Base-by-base conservation (phyloP, 148 eudicot species). In the Linanthus parryae region DNA sequence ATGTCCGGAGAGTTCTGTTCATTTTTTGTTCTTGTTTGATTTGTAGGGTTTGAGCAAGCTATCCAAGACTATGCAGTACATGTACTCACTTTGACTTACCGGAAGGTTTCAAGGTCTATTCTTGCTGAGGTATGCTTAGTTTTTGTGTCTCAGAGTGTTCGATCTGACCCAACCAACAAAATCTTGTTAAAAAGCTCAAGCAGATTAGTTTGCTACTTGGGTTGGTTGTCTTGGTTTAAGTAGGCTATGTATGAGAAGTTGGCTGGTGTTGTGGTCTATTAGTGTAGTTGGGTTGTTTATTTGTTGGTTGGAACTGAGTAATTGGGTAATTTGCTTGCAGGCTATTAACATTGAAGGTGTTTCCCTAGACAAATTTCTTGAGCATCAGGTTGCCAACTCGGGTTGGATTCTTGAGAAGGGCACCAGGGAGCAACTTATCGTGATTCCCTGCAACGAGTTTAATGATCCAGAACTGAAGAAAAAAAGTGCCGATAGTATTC, bases 1-100 rank as follows among this genome's bases (percentile, higher is more conserved):
- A n/a, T n/a, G n/a, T n/a, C n/a, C n/a, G n/a, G n/a, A n/a, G n/a
- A n/a, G n/a, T n/a, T n/a, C n/a, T n/a, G n/a, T n/a, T n/a, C n/a
- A n/a, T n/a, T n/a, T n/a, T n/a, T n/a, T n/a, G n/a, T n/a, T n/a
- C n/a, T n/a, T n/a, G n/a, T n/a, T n/a, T n/a, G n/a, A n/a, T n/a
- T 40, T 62, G 54, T 73, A 94, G 99, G 99, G 59, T 94, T 94
- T 65, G 96, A 94, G 71, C 88, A 88, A 67, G 96, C 99, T 40
- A 69, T 94, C 49, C 99, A 84, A 53, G 65, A 73, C 33, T 94
- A 94, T 80, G 96, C 91, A 51, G 48, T 82, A 59, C 99, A 94
- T 65, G 78, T 84, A 58, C 88, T 94, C 37, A 80, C 95, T 44
- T 55, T 94, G 60, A 71, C 96, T 59, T 87, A 85, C 64, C 95